Evolutionary conservation across 129 eudicot species (phyloP).

Genomic region (Escallonia herrerae): DNA sequence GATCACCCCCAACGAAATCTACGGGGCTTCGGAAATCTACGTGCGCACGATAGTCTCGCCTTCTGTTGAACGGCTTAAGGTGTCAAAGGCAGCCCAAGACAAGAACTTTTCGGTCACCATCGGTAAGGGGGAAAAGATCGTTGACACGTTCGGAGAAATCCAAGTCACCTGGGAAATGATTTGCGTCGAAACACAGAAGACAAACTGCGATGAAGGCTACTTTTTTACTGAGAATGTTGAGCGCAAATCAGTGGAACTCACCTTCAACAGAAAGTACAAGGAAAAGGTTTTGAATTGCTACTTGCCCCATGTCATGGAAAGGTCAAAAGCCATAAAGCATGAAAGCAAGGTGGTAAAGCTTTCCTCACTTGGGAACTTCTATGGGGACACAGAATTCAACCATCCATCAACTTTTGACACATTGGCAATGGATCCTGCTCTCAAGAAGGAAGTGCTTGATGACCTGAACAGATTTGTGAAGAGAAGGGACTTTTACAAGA

Average conservation of each 20-base stretch:
- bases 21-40: slow-evolving; percentile 19
- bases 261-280: slow-evolving; percentile 18
- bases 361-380: slow-evolving; percentile 11
- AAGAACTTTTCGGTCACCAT: slow-evolving; percentile 13
- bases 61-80: slow-evolving; percentile 14
- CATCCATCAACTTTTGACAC: slow-evolving; percentile 30
- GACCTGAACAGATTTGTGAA: slow-evolving; percentile 28
- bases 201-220: slow-evolving; percentile 10
- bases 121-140: slow-evolving; percentile 22
- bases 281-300: slow-evolving; percentile 15
- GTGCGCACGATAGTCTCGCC: slow-evolving; percentile 11
- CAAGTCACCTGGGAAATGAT: slow-evolving; percentile 22
- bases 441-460: slow-evolving; percentile 27
- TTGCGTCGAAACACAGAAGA: slow-evolving; percentile 16
- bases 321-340: slow-evolving; percentile 10
- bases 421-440: slow-evolving; percentile 25
- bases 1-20: slow-evolving; percentile 11
- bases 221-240: slow-evolving; percentile 20
- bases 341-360: slow-evolving; percentile 19
- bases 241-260: slow-evolving; percentile 16
- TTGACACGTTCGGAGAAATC: slow-evolving; percentile 22
- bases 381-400: slow-evolving; percentile 14
- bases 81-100: slow-evolving; percentile 10
- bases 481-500: slow-evolving; percentile 26
- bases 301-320: slow-evolving; percentile 15